phyloP scores from a whole-genome alignment of 2,329 filamentous ascomycete species.

The Arthroderma sp. region DNA sequence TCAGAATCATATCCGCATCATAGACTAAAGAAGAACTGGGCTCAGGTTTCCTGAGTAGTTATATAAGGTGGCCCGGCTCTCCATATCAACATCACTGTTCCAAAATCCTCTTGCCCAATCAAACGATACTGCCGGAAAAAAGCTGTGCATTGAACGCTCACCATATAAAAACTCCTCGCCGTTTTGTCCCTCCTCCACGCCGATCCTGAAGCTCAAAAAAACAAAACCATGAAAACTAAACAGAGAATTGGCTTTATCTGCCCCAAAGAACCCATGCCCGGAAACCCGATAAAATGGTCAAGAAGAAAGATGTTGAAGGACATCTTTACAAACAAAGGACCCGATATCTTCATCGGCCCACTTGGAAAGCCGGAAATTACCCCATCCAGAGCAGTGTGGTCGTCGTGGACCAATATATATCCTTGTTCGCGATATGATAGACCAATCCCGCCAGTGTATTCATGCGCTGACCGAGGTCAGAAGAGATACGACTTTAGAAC shows the following conservation, averaged over 20 bases:
- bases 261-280: slow-evolving; percentile 26
- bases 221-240: neutral
- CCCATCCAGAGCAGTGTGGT: slow-evolving; percentile 9
- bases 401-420: slow-evolving; percentile 11
- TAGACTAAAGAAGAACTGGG: no score
- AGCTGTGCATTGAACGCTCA: no score
- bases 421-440: slow-evolving; percentile 3
- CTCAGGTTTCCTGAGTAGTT: no score
- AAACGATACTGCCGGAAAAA: no score
- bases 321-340: slow-evolving; percentile 26
- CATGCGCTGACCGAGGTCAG: slow-evolving; percentile 12
- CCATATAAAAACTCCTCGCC: no score
- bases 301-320: slow-evolving; percentile 22
- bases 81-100: no score
- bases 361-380: slow-evolving; percentile 8
- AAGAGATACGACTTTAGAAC: slow-evolving; percentile 22
- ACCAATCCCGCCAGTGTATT: slow-evolving; percentile 4
- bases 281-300: slow-evolving; percentile 20
- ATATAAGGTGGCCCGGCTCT: no score
- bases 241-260: slow-evolving; percentile 20
- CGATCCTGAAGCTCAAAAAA: neutral
- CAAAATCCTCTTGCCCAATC: no score
- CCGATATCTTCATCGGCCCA: slow-evolving; percentile 29
- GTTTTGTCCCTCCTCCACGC: no score
- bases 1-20: no score